Evolutionary conservation across 2,329 filamentous ascomycete genomes (phyloP), one percentile per base, ranked within the genome.

Genomic region (Septoria linicola): DNA sequence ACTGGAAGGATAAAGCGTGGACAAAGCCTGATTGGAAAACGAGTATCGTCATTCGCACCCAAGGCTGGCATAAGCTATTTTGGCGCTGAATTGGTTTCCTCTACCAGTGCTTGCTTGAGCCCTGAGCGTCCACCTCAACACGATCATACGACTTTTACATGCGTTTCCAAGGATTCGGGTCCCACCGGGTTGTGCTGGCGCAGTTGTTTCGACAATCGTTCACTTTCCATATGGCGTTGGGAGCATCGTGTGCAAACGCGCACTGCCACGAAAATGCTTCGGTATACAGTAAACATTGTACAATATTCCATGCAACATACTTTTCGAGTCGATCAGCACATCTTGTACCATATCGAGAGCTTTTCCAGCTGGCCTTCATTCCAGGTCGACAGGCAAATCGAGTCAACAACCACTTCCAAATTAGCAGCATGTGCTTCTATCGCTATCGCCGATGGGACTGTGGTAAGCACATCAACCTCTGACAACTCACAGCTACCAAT

Each of bases 11-110:
- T 10, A 23, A 41, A 8, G 23, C 44, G 13, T 48, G 44, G 44
- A 41, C 36, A 13, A 48, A 48, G 36, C 44, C 44, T 11, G 44
- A 48, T 34, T 48, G 44, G 44, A 48, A 48, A 35, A 48, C 44
- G 2, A 41, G 44, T 16, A 48, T 48, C 7, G 44, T 48, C 35
- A 4, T 48, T 14, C 21, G 44, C 13, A 34, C 27, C 6, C 35
- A 48, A 5, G 44, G 36, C 7, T 48, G 44, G 44, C 36, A 32
- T 25, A 48, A 34, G 25, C n/a, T 48, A 17, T 48, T 48, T n/a
- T 41, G 36, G 35, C 35, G 36, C 17, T 41, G 25, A 47, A 4
- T n/a, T 21, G 11, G 10, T 13, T 21, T n/a, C n/a, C n/a, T 40
- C 17, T 40, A 4, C 1, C n/a, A n/a, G n/a, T n/a, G n/a, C n/a